Evolutionary conservation across 2,329 filamentous ascomycete species (phyloP).

Genomic region (Cercospora zeina): DNA sequence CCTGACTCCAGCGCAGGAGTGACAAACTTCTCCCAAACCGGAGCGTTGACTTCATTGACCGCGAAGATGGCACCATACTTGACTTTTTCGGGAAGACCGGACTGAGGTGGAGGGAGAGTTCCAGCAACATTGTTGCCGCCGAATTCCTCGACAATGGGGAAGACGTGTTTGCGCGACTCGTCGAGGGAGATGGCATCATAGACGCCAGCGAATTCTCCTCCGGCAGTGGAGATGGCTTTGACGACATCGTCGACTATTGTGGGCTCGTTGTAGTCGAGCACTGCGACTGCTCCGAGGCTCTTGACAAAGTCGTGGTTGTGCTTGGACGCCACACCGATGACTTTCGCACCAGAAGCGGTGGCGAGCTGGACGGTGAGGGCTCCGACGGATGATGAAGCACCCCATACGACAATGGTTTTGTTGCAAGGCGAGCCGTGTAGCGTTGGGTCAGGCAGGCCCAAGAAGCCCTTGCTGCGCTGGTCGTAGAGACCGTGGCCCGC

Average conservation of each 20-base stretch:
- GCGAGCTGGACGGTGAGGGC: conserved; percentile 41
- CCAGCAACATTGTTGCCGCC: conserved; percentile 32
- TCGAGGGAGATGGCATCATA: conserved; percentile 43
- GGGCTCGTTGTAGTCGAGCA: conserved; percentile 40
- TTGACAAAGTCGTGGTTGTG: conserved; percentile 41
- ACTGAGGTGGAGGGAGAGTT: conserved; percentile 27
- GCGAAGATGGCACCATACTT: conserved; percentile 37
- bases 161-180: conserved; percentile 29
- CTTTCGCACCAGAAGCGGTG: conserved; percentile 40
- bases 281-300: conserved; percentile 36
- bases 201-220: conserved; percentile 46
- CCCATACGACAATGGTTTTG: conserved; percentile 46
- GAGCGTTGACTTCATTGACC: conserved; percentile 31
- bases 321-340: conserved; percentile 39
- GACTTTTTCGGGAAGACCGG: conserved; percentile 33
- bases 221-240: conserved; percentile 41
- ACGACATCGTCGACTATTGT: conserved; percentile 44
- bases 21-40: conserved; percentile 37
- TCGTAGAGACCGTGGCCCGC: conserved; percentile 48
- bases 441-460: conserved; percentile 45
- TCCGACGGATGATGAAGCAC: conserved; percentile 43
- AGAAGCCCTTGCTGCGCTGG: conserved; percentile 36
- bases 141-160: conserved; percentile 36
- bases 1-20: conserved; percentile 41
- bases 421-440: conserved; percentile 37